phyloP scores from a whole-genome alignment of 2,329 filamentous ascomycete genomes.

The Arthroderma sp. region DNA sequence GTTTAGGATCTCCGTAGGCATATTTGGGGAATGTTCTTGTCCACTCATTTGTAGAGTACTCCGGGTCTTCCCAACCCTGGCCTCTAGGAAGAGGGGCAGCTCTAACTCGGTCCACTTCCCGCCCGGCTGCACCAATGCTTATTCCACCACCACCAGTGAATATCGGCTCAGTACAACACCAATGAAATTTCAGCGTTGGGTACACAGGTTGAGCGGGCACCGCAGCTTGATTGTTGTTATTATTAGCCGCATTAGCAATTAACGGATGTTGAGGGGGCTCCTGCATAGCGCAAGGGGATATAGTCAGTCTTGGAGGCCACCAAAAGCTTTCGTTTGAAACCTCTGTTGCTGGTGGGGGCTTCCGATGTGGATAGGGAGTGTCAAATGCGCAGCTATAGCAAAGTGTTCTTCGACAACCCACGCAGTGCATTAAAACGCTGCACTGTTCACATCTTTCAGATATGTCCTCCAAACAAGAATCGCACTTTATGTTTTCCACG shows the following conservation, averaged over 20 bases:
- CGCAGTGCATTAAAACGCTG: constrained; percentile 49
- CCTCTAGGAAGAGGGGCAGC: constrained; percentile 43
- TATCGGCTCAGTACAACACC: constrained; percentile 48
- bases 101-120: constrained; percentile 43
- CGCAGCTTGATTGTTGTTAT: constrained; percentile 17
- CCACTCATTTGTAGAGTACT: constrained; percentile 33
- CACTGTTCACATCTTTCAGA: constrained; percentile 47
- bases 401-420: constrained; percentile 46
- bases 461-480: constrained; percentile 41
- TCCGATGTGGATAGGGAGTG: constrained; percentile 34
- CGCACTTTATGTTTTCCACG: constrained; percentile 40
- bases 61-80: constrained; percentile 43
- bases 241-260: constrained; percentile 8
- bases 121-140: constrained; percentile 40
- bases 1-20: constrained; percentile 27
- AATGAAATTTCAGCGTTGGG: constrained; percentile 43
- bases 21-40: constrained; percentile 28
- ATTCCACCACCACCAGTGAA: constrained; percentile 49
- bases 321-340: constrained; percentile 33
- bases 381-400: constrained; percentile 49
- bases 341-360: constrained; percentile 14
- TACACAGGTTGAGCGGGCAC: constrained; percentile 25
- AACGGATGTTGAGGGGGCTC: constrained; percentile 29
- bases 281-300: constrained; percentile 46
- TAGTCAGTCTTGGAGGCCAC: constrained; percentile 45